Evolutionary conservation across 2,329 filamentous ascomycete genomes (phyloP), one percentile per base, ranked within the genome.

Genomic region (Rugonectria rugulosa): DNA sequence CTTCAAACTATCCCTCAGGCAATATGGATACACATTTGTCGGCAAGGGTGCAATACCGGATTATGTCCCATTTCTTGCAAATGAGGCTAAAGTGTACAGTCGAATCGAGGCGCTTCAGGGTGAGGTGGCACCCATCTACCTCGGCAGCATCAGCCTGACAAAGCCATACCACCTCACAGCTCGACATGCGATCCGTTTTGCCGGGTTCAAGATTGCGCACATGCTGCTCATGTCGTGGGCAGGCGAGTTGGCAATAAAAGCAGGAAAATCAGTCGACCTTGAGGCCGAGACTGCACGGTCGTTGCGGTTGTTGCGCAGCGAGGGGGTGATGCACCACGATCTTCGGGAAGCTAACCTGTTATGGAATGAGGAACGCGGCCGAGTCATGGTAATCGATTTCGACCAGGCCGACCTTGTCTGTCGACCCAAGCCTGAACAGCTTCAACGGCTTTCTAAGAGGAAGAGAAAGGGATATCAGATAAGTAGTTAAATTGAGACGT

Each of bases 151-250:
- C 2, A 29, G 27, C 6, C 48, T 66, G 11, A 45, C 34, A 20
- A 11, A 6, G 37, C 51, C 51, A 26, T 63, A 64, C 49, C 20
- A 61, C n/a, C 40, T 68, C 26, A n/a, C n/a, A n/a, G n/a, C n/a
- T n/a, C n/a, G n/a, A n/a, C n/a, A n/a, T n/a, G n/a, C n/a, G n/a
- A n/a, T n/a, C n/a, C n/a, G n/a, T n/a, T 32, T 34, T 43, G 64
- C 57, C 26, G 56, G 53, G n/a, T 45, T 36, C 8, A 49, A 36
- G 21, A 48, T 63, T 36, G 19, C 59, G 17, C 27, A 62, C 31
- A 63, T 65, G 59, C 57, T 68, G 63, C 54, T 68, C 14, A 65
- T 68, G 63, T 63, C 61, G 23, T 67, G 64, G 64, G 60, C 21
- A 6, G 63, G 66, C 17, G 59, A 63, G 48, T n/a, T n/a, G n/a